Percentiles rank a stretch among this genome's conserved stretches.
Evolutionary conservation across 441 rosid genomes (phyloP).

Genomic region (Eruca vesicaria): DNA sequence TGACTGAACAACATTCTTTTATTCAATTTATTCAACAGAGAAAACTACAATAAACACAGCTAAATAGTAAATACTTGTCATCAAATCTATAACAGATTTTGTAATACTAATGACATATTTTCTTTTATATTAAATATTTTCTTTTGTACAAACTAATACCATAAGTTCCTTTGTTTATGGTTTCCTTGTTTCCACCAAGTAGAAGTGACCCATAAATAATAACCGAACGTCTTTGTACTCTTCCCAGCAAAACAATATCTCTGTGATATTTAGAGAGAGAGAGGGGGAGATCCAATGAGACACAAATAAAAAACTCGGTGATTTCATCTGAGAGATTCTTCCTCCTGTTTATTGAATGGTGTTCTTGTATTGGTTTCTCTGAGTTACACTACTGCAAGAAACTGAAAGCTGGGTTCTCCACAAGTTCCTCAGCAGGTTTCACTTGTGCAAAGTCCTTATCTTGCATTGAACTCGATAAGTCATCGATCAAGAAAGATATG

Average conservation of each 20-base stretch:
- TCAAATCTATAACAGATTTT: too few species aligned
- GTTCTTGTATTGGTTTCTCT: conserved; percentile 20
- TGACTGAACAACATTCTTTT: not conserved
- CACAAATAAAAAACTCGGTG: not conserved
- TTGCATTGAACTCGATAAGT: conserved; percentile 75
- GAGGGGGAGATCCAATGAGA: not conserved
- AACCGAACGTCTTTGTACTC: not conserved
- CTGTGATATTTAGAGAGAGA: conserved; percentile 13
- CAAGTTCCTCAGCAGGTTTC: conserved; percentile 82
- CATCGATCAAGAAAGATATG: conserved; percentile 90
- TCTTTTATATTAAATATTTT: not conserved
- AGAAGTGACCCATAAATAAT: not conserved
- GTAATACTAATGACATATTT: too few species aligned
- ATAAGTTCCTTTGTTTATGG: not conserved
- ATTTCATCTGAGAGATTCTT: conserved; percentile 13
- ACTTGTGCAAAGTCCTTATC: conserved; percentile 88
- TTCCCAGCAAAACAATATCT: not conserved
- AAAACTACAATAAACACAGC: too few species aligned
- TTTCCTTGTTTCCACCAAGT: not conserved
- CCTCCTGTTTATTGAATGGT: not conserved
- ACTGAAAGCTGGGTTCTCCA: conserved; percentile 77
- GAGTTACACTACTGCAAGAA: conserved; percentile 49
- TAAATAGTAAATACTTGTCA: not conserved
- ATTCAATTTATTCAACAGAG: not conserved
- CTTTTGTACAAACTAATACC: not conserved